These are phyloP conservation scores for Sungouiella blattae DNA, from an alignment of 805 yeast genomes.

Conservation along the genomic window DNA sequence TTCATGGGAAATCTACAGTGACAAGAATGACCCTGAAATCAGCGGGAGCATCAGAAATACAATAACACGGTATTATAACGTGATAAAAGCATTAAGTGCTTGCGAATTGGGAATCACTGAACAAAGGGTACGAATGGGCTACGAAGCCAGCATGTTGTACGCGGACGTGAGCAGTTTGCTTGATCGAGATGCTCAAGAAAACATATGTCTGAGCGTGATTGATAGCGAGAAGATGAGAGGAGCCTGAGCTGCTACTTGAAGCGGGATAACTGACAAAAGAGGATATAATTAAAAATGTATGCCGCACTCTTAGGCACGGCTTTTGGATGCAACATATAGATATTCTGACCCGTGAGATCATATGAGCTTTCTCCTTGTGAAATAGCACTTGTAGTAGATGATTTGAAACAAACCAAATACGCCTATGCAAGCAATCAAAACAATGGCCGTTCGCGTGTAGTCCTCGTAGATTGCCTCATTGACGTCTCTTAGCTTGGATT, in stretches of 20 bases:
- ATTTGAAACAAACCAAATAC: conserved; percentile 30
- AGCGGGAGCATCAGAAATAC: conserved; percentile 60
- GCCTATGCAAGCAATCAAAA: conserved; percentile 24
- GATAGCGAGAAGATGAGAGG: conserved; percentile 78
- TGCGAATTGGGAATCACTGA: conserved; percentile 88
- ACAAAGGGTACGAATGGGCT: conserved; percentile 70
- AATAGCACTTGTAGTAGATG: conserved; percentile 27
- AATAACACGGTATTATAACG: conserved; percentile 82
- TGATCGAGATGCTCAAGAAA: conserved; percentile 68
- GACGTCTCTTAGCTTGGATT: conserved; percentile 31
- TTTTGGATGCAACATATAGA: too few species aligned
- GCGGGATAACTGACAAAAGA: too few species aligned
- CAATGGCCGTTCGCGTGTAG: conserved; percentile 28
- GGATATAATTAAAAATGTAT: too few species aligned
- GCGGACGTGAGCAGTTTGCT: conserved; percentile 47
- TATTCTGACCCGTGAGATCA: too few species aligned
- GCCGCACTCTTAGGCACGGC: too few species aligned
- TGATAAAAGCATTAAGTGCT: conserved; percentile 74
- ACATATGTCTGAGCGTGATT: conserved; percentile 69
- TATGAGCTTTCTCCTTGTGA: conserved; percentile 24
- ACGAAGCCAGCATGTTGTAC: conserved; percentile 84
- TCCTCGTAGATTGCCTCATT: conserved; percentile 36
- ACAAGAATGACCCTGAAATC: conserved; percentile 71
- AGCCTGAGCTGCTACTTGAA: too few species aligned
- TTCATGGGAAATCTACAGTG: conserved; percentile 93